Conservation (phyloP, 305 asterid species). For the Coffea humblotiana region DNA sequence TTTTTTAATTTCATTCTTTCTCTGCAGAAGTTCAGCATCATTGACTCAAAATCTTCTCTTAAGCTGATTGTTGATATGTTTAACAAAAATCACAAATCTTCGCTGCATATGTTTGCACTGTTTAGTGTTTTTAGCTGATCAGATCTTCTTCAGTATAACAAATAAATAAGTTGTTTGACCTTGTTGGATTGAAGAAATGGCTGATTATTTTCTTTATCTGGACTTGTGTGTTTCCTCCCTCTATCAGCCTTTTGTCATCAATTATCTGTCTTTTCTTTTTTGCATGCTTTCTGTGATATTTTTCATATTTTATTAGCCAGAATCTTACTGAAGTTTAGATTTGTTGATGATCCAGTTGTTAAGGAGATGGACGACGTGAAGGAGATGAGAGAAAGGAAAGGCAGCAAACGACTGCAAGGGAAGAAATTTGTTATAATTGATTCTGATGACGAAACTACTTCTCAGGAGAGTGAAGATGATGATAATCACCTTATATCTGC, state of each 20-base stretch:
- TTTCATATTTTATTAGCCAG: background rate
- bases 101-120: background rate
- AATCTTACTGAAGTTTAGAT: constrained; percentile 2
- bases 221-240: background rate
- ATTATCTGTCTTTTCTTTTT: background rate
- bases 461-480: constrained; percentile 43
- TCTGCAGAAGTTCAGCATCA: background rate
- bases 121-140: background rate
- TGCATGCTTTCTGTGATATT: background rate
- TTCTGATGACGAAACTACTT: constrained; percentile 47
- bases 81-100: background rate
- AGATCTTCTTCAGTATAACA: background rate
- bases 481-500: constrained; percentile 41
- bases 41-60: background rate
- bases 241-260: background rate
- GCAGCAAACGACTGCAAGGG: constrained; percentile 33
- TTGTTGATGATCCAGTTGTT: constrained; percentile 15
- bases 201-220: background rate
- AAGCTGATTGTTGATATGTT: background rate
- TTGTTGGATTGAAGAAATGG: background rate
- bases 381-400: constrained; percentile 31
- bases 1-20: background rate
- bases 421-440: constrained; percentile 46
- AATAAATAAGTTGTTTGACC: background rate
- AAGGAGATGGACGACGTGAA: constrained; percentile 22